Conservation (phyloP, 495 filamentous ascomycete species). For the Pyronema domesticum region DNA sequence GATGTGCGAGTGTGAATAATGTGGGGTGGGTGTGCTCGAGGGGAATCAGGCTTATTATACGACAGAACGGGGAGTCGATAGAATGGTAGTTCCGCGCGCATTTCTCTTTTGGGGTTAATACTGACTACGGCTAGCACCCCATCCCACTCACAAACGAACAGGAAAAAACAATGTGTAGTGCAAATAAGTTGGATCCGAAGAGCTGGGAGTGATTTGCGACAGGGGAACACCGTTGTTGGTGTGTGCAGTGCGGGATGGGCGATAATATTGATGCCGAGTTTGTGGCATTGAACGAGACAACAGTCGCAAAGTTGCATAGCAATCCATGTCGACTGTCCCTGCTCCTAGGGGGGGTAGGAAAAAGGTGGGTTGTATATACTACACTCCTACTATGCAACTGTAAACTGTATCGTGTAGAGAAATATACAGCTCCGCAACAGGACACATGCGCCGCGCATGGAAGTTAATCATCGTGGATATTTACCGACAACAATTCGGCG, state of each 20-base stretch:
- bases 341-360: not conserved
- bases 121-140: not conserved
- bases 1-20: no score
- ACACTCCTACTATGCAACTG: not conserved
- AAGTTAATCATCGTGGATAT: no score
- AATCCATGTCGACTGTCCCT: not conserved
- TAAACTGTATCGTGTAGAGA: not conserved
- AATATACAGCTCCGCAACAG: not conserved
- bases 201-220: constrained; percentile 4
- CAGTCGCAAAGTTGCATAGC: not conserved
- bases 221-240: constrained; percentile 1
- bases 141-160: constrained; percentile 1
- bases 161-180: constrained; percentile 1
- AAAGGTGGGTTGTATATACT: not conserved
- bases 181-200: not conserved
- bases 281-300: not conserved
- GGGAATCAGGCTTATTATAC: not conserved
- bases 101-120: not conserved
- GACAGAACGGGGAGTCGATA: not conserved
- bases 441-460: not conserved
- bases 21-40: not conserved
- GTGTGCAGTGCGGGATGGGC: constrained; percentile 1
- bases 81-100: not conserved
- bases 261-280: constrained; percentile 2
- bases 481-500: no score